These are phyloP conservation scores for Rhodamnia rubescens DNA, from an alignment of 345 rosid species.

Conservation along the genomic window DNA sequence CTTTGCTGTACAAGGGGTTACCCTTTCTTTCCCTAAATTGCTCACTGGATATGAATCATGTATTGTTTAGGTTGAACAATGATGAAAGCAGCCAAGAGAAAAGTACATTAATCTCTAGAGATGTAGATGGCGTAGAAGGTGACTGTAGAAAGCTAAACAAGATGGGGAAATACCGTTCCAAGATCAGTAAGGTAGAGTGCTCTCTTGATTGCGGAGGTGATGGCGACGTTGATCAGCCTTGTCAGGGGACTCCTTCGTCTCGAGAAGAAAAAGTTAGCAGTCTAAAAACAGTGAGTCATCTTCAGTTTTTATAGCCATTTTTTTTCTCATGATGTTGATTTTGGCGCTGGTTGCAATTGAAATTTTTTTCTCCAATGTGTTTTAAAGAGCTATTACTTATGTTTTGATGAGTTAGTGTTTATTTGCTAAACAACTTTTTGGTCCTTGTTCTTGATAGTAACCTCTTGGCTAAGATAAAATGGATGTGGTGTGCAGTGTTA, in stretches of 20 bases:
- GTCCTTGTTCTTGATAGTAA: not conserved
- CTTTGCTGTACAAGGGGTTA: not conserved
- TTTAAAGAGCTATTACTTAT: not conserved
- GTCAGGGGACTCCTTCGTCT: slow-evolving; percentile 51
- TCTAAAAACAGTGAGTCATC: slow-evolving; percentile 73
- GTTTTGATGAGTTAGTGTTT: not conserved
- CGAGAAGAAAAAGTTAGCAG: slow-evolving; percentile 97
- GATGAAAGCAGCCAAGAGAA: slow-evolving; percentile 56
- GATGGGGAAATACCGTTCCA: slow-evolving; percentile 55
- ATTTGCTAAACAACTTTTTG: not conserved
- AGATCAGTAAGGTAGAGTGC: slow-evolving; percentile 45
- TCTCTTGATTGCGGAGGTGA: slow-evolving; percentile 68
- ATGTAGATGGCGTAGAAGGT: slow-evolving; percentile 38
- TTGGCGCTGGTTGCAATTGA: not conserved
- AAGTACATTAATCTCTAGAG: slow-evolving; percentile 31
- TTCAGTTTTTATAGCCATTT: not conserved
- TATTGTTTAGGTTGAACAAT: slow-evolving; percentile 27
- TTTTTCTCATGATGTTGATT: not conserved
- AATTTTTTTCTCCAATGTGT: not conserved
- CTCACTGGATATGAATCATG: not conserved
- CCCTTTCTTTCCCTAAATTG: not conserved
- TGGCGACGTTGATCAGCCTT: slow-evolving; percentile 61
- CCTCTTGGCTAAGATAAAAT: not conserved
- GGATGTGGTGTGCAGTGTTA: not conserved
- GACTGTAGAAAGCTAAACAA: slow-evolving; percentile 49